Conservation (phyloP, 352 stramenopile species). For the Globisporangium recalcitrans region DNA sequence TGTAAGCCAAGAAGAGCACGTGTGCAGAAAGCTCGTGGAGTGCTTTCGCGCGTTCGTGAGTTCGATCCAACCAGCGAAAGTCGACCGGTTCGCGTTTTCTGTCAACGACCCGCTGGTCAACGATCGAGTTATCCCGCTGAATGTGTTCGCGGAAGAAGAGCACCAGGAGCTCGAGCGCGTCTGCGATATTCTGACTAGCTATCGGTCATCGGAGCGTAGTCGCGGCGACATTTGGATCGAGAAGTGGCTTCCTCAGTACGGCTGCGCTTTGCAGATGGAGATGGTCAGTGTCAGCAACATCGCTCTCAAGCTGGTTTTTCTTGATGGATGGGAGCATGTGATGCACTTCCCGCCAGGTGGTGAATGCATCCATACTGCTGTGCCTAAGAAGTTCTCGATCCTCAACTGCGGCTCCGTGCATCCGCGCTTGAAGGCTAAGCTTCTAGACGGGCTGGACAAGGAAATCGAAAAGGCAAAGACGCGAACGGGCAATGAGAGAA, state of each 20-base stretch:
- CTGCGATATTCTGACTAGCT: constrained; percentile 14
- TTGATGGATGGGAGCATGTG: not conserved
- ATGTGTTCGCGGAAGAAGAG: constrained; percentile 26
- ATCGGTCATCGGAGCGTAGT: not conserved
- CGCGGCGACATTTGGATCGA: constrained; percentile 28
- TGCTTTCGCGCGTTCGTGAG: constrained; percentile 21
- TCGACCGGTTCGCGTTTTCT: constrained; percentile 13
- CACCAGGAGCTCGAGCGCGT: constrained; percentile 17
- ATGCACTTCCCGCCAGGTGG: constrained; percentile 29
- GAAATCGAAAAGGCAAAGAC: constrained; percentile 26
- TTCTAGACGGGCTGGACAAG: constrained; percentile 14
- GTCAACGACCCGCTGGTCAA: constrained; percentile 15
- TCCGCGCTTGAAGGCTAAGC: constrained; percentile 9
- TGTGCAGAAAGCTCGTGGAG: constrained; percentile 20
- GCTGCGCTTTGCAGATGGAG: constrained; percentile 22
- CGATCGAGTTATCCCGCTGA: constrained; percentile 22
- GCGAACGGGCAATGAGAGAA: constrained; percentile 24
- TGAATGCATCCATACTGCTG: constrained; percentile 9
- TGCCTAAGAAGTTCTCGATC: constrained; percentile 18
- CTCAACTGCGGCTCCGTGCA: constrained; percentile 31
- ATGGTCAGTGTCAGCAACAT: not conserved
- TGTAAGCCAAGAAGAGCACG: constrained; percentile 18
- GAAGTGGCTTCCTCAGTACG: constrained; percentile 46
- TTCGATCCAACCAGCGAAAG: constrained; percentile 11
- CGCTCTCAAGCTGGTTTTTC: constrained; percentile 1